A percentile compares a stretch with the other conserved stretches of the same genome.
phyloP scores from a whole-genome alignment of 495 filamentous ascomycete genomes.

The Astrocystis sublimbata region DNA sequence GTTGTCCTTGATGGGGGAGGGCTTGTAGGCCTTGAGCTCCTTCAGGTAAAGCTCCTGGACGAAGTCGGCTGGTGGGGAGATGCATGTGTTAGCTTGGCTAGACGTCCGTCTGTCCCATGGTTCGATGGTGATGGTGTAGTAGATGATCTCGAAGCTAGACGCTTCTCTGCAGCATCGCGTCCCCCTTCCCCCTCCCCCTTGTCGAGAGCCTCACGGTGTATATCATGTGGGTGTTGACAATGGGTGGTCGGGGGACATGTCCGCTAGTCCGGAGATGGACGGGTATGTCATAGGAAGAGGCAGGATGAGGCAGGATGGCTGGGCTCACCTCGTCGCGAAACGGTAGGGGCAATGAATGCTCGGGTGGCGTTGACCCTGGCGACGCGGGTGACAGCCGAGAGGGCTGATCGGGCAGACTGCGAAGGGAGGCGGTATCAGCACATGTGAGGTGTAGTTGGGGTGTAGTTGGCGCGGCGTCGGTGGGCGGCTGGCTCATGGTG shows the following conservation, averaged over 20 bases:
- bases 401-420: slow-evolving; percentile 71
- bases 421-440: no score
- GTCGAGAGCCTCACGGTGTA: not conserved
- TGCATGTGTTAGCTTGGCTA: not conserved
- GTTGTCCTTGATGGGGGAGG: slow-evolving; percentile 73
- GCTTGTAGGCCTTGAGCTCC: slow-evolving; percentile 92
- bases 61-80: slow-evolving; percentile 68
- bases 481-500: no score
- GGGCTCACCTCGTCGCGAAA: slow-evolving; percentile 69
- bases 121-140: not conserved
- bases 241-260: not conserved
- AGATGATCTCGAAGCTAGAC: not conserved
- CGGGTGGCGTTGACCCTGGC: slow-evolving; percentile 73
- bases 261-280: not conserved
- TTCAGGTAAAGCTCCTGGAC: slow-evolving; percentile 96
- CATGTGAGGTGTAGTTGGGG: no score
- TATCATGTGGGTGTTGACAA: not conserved
- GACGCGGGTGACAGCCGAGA: slow-evolving; percentile 64
- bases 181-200: not conserved
- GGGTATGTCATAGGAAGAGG: no score
- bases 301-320: slow-evolving; percentile 31
- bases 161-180: no score
- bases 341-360: slow-evolving; percentile 77
- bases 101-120: no score
- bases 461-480: not conserved